Evolutionary conservation across 805 yeast genomes (phyloP), one percentile per base, ranked within the genome.

Genomic region (Ogataea ganodermae): DNA sequence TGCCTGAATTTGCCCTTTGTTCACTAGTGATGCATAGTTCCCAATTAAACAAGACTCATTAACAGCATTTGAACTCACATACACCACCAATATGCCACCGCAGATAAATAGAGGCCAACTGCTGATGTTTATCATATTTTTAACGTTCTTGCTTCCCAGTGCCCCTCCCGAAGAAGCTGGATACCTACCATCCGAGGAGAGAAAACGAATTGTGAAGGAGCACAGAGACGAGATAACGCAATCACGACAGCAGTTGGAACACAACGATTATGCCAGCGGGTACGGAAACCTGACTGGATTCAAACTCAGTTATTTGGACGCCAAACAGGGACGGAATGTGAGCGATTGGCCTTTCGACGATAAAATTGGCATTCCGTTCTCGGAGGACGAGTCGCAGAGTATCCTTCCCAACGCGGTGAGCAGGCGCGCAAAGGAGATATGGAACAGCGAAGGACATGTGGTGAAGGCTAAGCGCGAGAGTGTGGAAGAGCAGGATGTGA

Each of bases 281-380:
- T 83, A 82, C 60, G 86, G 86, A 1, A 84, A 86, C 56, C 63
- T 88, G 13, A 85, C 94, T 0, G 96, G 96, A 3, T 79, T 84
- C 48, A 75, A 73, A 56, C 65, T 84, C 27, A 79, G 89, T 24
- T 88, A 86, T 56, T 69, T 73, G 8, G 95, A 85, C 63, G 74
- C 72, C 13, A 17, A 75, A 1, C 62, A 69, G 4, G 76, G 77
- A 10, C 66, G 73, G 41, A 71, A 71, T 22, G 69, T 66, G 1
- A 73, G 75, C 50, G 73, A 79, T 0, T 84, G 83, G 77, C 91
- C 91, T 0, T 62, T 83, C 21, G 79, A 51, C 8, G 59, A 63
- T 44, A 51, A 55, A 5, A 24, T 23, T 0, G 62, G 62, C 6
- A 57, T 66, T 6, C 65, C 72, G 2, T 79, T 81, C 67, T 40